phyloP scores from a whole-genome alignment of 2,329 filamentous ascomycete species.

The Ophiostoma populinum region DNA sequence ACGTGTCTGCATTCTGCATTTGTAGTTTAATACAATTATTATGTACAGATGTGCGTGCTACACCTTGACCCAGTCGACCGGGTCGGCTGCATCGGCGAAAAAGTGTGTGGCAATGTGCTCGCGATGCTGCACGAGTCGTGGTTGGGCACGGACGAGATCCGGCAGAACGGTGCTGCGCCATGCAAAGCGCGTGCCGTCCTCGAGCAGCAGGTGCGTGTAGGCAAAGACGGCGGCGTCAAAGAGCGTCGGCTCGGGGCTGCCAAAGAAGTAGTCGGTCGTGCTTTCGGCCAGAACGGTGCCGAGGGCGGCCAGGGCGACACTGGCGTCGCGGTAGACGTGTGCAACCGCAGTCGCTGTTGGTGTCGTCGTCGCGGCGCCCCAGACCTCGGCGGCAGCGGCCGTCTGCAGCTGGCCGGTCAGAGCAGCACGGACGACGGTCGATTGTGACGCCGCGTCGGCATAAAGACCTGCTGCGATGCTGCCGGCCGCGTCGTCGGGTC shows the following conservation, averaged over 20 bases:
- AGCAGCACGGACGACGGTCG: slow-evolving; percentile 42
- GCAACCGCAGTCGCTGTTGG: slow-evolving; percentile 12
- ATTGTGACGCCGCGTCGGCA: slow-evolving; percentile 43
- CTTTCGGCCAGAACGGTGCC: slow-evolving; percentile 21
- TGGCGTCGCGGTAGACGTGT: slow-evolving; percentile 26
- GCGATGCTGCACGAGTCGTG: slow-evolving; percentile 48
- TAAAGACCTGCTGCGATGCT: slow-evolving; percentile 55
- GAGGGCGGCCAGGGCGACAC: slow-evolving; percentile 29
- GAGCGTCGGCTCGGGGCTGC: slow-evolving; percentile 48
- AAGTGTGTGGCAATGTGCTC: slow-evolving; percentile 21
- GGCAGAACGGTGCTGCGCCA: slow-evolving; percentile 49
- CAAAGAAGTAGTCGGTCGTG: slow-evolving; percentile 24
- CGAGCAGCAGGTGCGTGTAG: slow-evolving; percentile 68
- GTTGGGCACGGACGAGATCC: slow-evolving; percentile 35
- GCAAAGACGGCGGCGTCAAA: slow-evolving; percentile 86
- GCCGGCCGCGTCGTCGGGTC: neutral
- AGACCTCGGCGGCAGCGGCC: slow-evolving; percentile 51
- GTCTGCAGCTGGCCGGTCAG: slow-evolving; percentile 49
- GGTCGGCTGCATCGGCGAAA: no score
- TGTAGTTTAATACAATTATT: neutral
- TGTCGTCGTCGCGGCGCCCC: slow-evolving; percentile 16
- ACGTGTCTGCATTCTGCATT: neutral
- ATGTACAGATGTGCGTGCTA: neutral
- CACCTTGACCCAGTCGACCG: neutral
- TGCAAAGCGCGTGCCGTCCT: slow-evolving; percentile 30